These are phyloP conservation scores for Durio zibethinus DNA, from an alignment of 345 rosid genomes.

Conservation along the genomic window DNA sequence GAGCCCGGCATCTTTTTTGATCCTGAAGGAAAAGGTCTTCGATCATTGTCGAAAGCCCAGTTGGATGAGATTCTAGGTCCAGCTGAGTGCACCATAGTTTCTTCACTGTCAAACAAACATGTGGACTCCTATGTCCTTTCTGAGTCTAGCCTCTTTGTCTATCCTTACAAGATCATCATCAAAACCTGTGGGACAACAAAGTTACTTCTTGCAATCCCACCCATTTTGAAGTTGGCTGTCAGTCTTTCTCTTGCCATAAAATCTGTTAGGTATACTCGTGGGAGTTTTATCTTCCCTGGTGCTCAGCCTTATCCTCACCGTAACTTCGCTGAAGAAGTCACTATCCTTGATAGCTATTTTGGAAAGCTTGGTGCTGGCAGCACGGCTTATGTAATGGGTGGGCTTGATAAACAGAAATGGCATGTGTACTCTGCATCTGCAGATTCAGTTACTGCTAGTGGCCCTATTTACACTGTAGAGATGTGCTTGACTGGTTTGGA, in stretches of 20 bases:
- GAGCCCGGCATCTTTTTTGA: conserved; percentile 58
- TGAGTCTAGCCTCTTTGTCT: conserved; percentile 80
- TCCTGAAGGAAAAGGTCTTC: conserved; percentile 65
- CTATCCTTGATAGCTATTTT: conserved; percentile 58
- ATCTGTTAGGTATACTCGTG: conserved; percentile 67
- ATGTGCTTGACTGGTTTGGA: conserved; percentile 88
- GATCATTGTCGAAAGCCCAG: conserved; percentile 50
- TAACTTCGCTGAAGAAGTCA: conserved; percentile 74
- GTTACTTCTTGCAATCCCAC: conserved; percentile 62
- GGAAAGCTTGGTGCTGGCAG: conserved; percentile 52
- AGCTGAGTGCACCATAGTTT: conserved; percentile 78
- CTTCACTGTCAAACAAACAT: conserved; percentile 50
- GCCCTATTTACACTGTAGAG: conserved; percentile 58
- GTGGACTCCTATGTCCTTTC: conserved; percentile 81
- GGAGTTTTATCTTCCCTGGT: conserved; percentile 64
- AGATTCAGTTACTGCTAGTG: conserved; percentile 5
- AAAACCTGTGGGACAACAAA: conserved; percentile 92
- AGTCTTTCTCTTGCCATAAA: conserved; percentile 46
- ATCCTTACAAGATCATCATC: conserved; percentile 72
- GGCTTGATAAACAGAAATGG: conserved; percentile 49
- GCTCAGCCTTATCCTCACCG: conserved; percentile 72
- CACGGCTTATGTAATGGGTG: conserved; percentile 64
- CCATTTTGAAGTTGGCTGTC: conserved; percentile 51
- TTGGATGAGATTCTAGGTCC: conserved; percentile 63
- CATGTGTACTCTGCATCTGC: conserved; percentile 74